Evolutionary conservation across 2,329 filamentous ascomycete species (phyloP), one percentile per base, ranked within the genome.

Genomic region (Sporothrix mexicana): DNA sequence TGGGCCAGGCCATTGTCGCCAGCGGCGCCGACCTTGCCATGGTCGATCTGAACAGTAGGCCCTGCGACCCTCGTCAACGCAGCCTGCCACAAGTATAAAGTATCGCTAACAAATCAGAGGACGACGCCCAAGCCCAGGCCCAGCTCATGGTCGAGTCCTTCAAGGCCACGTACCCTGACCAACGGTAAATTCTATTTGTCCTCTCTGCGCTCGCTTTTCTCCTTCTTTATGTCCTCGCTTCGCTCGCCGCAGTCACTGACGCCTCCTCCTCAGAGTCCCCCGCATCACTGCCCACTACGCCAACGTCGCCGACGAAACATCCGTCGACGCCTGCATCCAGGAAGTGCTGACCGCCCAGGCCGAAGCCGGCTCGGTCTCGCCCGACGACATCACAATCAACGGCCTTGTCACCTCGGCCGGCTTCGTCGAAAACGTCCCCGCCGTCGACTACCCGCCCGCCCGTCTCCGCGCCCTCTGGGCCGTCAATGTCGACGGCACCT

Each of bases 391-490:
- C 82, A 92, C 92, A 81, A 94, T 98, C 77, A 94, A 97, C 83
- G 91, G 93, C 82, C 88, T 98, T 36, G 95, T 98, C 78, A 98
- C 95, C 36, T 97, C 94, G n/a, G 95, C 95, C 68, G 95, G 95
- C 62, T 97, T 98, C 84, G 96, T 93, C 15, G 95, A 98, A 85
- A 98, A 98, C 85, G 97, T 94, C 79, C 92, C 97, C 78, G 95
- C 95, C 64, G 92, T 95, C 78, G 90, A 91, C 77, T 98, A 98
- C 83, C 95, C 95, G 0, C 90, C 95, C 77, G 94, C 97, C 77
- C 92, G 95, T 76, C 91, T 98, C 82, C 90, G 95, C 82, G 97
- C 97, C 85, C 90, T 98, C 17, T 98, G 94, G 94, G 91, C 90
- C 68, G 95, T 98, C 80, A 97, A 98, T 77, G 94, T 98, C 1